These are phyloP conservation scores for Fimicolochytrium jonesii DNA, from an alignment of 192 early-diverging fungal genomes.

Conservation along the genomic window DNA sequence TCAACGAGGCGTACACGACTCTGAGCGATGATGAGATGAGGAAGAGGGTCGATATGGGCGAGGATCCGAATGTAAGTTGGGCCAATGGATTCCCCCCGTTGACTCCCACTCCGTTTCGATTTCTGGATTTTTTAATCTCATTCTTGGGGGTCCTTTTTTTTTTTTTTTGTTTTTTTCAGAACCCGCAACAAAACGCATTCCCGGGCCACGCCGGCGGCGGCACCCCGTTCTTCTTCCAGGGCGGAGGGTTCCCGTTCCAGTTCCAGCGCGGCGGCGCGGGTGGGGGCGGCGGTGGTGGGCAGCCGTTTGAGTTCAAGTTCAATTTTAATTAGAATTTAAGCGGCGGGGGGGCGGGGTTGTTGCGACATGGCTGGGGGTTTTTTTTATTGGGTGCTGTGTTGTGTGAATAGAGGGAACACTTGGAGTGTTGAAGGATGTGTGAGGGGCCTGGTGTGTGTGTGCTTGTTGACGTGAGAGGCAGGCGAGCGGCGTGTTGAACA, in stretches of 20 bases:
- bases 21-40: conserved; percentile 44
- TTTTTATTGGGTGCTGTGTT: no score
- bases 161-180: conserved; percentile 16
- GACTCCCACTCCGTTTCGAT: not conserved
- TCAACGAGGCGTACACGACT: conserved; percentile 92
- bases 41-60: conserved; percentile 46
- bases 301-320: conserved; percentile 45
- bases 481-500: no score
- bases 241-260: conserved; percentile 25
- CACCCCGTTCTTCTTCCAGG: conserved; percentile 41
- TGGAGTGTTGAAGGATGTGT: no score
- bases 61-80: conserved; percentile 50
- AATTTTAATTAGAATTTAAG: conserved; percentile 12
- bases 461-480: no score
- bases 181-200: not conserved
- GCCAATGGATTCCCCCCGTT: not conserved
- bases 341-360: no score
- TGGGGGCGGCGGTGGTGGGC: conserved; percentile 43
- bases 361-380: no score
- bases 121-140: not conserved
- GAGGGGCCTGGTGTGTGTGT: no score
- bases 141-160: not conserved
- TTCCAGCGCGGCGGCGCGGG: conserved; percentile 46
- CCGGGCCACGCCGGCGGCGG: conserved; percentile 5
- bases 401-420: no score